Base-by-base conservation (phyloP, 2,329 filamentous ascomycete species). In the Macroventuria anomochaeta region DNA sequence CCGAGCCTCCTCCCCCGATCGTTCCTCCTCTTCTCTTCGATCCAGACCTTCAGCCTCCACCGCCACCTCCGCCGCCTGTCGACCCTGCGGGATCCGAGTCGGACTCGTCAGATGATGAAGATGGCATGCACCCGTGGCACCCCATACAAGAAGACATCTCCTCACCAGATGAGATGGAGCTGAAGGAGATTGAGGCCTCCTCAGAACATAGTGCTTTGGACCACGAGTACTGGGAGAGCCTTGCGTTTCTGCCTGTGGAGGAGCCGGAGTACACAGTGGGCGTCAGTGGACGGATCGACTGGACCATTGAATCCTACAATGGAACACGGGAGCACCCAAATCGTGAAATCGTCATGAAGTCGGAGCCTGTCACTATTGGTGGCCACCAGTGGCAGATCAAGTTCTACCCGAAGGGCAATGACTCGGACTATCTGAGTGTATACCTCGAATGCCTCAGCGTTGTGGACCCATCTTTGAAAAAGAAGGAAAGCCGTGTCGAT, bases 341-440 rank as follows among this genome's bases (percentile, higher is more conserved):
- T 63, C 79, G 79, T 34, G 79, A 81, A 31, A 77, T 80, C 33
- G 75, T 87, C 58, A 84, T 87, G 80, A 81, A 80, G 25, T 87
- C 85, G 5, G 82, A 79, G 0, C 67, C 79, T 5, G 81, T 84
- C 10, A 79, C 73, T 21, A 76, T 87, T 51, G 85, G 83, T 17
- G 84, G 83, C 17, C 81, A 83, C 56, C 84, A 86, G 66, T 88
- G 85, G 85, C 84, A 81, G 49, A 83, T 88, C 75, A 87, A 87
- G 68, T 84, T 87, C 65, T 87, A 84, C 60, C 85, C 85, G 2
- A 79, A 80, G 37, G 85, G 85, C 17, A 85, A 87, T 63, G 80
- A 82, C 58, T 80, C 81, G 2, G 79, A 81, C 32, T 82, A 82
- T 26, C 67, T 87, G 46, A 86, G 84, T 59, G 77, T 86, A 20